phyloP scores from a whole-genome alignment of 1,284 basidiomycete species.

The Moesziomyces sp. region DNA sequence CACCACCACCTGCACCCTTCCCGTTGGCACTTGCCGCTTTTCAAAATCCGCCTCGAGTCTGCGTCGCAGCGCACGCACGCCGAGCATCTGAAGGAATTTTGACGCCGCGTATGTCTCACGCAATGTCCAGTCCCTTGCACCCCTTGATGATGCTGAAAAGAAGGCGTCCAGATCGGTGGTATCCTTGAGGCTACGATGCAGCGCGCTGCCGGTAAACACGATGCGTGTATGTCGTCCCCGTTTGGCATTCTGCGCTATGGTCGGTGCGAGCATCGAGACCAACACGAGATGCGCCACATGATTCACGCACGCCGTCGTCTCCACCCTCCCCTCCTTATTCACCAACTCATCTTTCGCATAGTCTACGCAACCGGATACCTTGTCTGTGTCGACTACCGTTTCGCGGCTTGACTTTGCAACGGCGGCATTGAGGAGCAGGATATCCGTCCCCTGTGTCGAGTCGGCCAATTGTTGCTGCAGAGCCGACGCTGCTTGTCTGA shows the following conservation, averaged over 20 bases:
- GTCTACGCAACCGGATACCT: not conserved
- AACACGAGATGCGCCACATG: conserved; percentile 51
- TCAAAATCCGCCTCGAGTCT: conserved; percentile 12
- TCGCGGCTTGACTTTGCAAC: conserved; percentile 33
- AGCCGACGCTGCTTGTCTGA: conserved; percentile 30
- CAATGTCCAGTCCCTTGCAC: conserved; percentile 18
- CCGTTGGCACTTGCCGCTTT: not conserved
- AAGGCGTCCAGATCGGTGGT: conserved; percentile 16
- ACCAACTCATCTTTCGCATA: conserved; percentile 31
- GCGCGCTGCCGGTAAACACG: conserved; percentile 48
- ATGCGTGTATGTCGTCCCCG: conserved; percentile 37
- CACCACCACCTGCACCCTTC: conserved; percentile 29
- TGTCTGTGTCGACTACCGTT: conserved; percentile 20
- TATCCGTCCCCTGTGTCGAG: conserved; percentile 14
- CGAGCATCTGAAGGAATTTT: conserved; percentile 52
- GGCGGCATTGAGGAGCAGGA: conserved; percentile 48
- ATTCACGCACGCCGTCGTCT: conserved; percentile 49
- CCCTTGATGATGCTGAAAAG: conserved; percentile 21
- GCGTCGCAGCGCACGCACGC: conserved; percentile 40
- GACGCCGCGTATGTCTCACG: conserved; percentile 42
- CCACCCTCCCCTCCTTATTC: conserved; percentile 19
- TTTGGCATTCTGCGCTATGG: conserved; percentile 26
- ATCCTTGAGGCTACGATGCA: conserved; percentile 38
- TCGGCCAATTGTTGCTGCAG: conserved; percentile 18
- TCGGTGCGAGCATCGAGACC: conserved; percentile 23